A percentile compares a stretch with the other conserved stretches of the same genome.
These are phyloP conservation scores for Mycogone perniciosa DNA, from an alignment of 2,329 filamentous ascomycete genomes.

Conservation along the genomic window DNA sequence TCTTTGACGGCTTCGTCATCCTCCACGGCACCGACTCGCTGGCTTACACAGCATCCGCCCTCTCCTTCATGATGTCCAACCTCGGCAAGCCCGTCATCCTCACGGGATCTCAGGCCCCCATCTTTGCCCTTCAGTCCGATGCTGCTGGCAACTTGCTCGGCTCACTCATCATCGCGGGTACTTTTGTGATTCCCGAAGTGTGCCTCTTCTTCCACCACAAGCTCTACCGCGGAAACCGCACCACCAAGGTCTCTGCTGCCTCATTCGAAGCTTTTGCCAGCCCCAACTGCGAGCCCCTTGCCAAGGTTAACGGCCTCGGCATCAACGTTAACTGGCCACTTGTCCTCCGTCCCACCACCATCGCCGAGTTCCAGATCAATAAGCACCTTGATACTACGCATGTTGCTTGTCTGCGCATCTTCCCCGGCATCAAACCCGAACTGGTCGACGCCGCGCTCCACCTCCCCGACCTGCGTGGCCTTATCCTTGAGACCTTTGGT, in stretches of 20 bases:
- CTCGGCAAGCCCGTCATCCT: constrained; percentile 87
- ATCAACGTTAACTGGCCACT: constrained; percentile 77
- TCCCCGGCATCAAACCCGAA: constrained; percentile 87
- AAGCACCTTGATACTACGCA: constrained; percentile 77
- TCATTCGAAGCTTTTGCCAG: constrained; percentile 83
- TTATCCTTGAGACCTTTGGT: constrained; percentile 87
- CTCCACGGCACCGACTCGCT: constrained; percentile 88
- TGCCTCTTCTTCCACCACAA: constrained; percentile 92
- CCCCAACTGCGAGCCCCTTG: constrained; percentile 79
- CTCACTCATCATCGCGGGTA: constrained; percentile 82
- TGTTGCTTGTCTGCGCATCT: constrained; percentile 82
- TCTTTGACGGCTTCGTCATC: constrained; percentile 87
- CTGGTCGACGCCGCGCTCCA: constrained; percentile 83
- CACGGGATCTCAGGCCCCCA: constrained; percentile 76
- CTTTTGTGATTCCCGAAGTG: constrained; percentile 89
- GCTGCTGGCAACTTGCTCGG: constrained; percentile 86
- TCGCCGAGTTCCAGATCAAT: constrained; percentile 68
- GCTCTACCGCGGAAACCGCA: constrained; percentile 80
- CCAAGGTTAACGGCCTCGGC: constrained; percentile 71
- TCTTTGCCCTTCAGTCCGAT: constrained; percentile 85
- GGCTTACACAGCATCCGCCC: constrained; percentile 80
- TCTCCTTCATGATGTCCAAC: constrained; percentile 90
- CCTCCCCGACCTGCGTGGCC: constrained; percentile 68
- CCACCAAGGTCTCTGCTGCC: constrained; percentile 81
- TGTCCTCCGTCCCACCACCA: constrained; percentile 65